phyloP scores from a whole-genome alignment of 352 stramenopile species.

The Globisporangium takayamanum region DNA sequence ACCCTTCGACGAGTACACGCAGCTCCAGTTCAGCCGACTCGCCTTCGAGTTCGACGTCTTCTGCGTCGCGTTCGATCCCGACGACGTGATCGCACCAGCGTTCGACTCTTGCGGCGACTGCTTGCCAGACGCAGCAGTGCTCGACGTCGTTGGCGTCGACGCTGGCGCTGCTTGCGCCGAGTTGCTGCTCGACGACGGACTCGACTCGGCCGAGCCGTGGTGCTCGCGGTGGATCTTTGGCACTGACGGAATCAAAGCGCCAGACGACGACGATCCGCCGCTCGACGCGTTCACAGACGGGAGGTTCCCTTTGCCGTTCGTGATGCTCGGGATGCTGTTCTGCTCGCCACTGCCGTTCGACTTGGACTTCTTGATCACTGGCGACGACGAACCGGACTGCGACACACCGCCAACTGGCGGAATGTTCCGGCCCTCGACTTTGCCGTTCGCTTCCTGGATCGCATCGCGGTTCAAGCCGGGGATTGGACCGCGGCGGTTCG shows the following conservation, averaged over 20 bases:
- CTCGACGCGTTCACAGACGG: conserved; percentile 31
- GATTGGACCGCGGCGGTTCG: conserved; percentile 46
- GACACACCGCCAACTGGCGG: conserved; percentile 18
- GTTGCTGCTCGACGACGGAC: conserved; percentile 33
- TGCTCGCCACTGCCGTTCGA: conserved; percentile 35
- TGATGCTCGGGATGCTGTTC: conserved; percentile 54
- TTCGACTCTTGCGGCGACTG: conserved; percentile 16
- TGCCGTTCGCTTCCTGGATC: conserved; percentile 46
- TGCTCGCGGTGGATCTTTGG: conserved; percentile 60
- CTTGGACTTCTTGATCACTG: conserved; percentile 77
- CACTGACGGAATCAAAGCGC: conserved; percentile 32
- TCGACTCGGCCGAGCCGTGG: conserved; percentile 47
- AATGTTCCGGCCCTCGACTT: conserved; percentile 25
- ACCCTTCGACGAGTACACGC: conserved; percentile 68
- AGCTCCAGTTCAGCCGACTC: conserved; percentile 83
- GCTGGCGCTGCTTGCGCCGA: conserved; percentile 15
- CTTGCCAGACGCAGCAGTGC: conserved; percentile 12
- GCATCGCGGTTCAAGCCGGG: conserved; percentile 55
- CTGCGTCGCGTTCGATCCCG: conserved; percentile 44
- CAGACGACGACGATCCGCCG: conserved; percentile 11
- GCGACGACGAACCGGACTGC: conserved; percentile 40
- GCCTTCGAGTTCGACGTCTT: conserved; percentile 78
- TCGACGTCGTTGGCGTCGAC: conserved; percentile 25
- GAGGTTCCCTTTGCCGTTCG: conserved; percentile 57
- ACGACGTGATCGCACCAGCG: conserved; percentile 21